phyloP scores from a whole-genome alignment of 768 basidiomycete genomes.

The Lepiota subincarnata region DNA sequence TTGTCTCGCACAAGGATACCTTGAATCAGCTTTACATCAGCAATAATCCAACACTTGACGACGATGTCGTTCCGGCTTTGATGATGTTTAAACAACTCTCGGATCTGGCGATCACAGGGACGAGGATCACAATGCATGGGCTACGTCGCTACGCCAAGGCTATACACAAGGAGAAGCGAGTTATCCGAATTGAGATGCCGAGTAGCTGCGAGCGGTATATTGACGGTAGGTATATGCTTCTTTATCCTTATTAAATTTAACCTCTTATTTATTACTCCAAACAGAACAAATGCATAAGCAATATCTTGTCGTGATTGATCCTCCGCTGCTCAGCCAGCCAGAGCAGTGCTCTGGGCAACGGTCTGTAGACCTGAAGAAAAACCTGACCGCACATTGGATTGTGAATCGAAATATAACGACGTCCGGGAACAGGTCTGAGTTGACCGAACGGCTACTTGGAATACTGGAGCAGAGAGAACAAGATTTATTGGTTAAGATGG shows the following conservation, averaged over 20 bases:
- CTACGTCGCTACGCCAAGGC: conserved; percentile 36
- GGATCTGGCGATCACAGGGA: conserved; percentile 51
- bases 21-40: conserved; percentile 50
- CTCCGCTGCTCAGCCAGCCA: conserved; percentile 47
- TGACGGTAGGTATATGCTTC: conserved; percentile 35
- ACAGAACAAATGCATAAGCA: conserved; percentile 38
- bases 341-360: conserved; percentile 35
- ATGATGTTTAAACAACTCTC: conserved; percentile 41
- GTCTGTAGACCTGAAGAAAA: conserved; percentile 44
- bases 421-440: conserved; percentile 43
- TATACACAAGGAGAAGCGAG: conserved; percentile 32
- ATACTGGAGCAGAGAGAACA: conserved; percentile 43
- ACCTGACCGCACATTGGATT: conserved; percentile 52
- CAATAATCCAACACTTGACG: conserved; percentile 47
- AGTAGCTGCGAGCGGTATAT: conserved; percentile 49
- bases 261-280: background rate
- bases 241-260: background rate
- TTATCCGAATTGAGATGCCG: conserved; percentile 53
- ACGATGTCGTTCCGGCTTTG: conserved; percentile 55
- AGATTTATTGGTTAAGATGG: conserved; percentile 49
- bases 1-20: conserved; percentile 51
- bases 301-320: conserved; percentile 42
- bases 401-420: conserved; percentile 41
- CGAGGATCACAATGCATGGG: conserved; percentile 53
- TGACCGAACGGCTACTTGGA: conserved; percentile 41